phyloP scores from a whole-genome alignment of 345 rosid species.

The Toxicodendron radicans region DNA sequence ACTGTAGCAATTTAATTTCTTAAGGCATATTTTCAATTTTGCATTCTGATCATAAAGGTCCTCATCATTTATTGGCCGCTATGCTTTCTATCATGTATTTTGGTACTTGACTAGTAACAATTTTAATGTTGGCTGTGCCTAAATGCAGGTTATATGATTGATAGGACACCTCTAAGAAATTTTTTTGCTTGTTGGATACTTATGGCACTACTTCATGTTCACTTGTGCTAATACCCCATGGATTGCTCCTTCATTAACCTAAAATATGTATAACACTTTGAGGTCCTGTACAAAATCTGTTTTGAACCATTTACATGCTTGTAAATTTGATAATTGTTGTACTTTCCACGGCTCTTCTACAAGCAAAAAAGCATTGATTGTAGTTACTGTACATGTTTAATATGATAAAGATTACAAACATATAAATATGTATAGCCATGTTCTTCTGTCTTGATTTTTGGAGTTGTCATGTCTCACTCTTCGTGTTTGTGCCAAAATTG shows the following conservation, averaged over 20 bases:
- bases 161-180: background rate
- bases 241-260: background rate
- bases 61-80: background rate
- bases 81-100: too few relatives aligned
- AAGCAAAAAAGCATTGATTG: background rate
- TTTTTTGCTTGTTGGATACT: background rate
- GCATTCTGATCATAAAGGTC: background rate
- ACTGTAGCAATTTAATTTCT: background rate
- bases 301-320: background rate
- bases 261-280: background rate
- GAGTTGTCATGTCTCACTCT: background rate
- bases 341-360: background rate
- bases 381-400: background rate
- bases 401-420: background rate
- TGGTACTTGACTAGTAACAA: background rate
- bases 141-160: background rate
- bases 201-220: background rate
- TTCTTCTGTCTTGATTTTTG: background rate
- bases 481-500: background rate
- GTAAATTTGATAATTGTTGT: too few relatives aligned
- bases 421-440: background rate
- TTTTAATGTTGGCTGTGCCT: background rate
- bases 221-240: background rate
- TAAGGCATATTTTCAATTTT: background rate
- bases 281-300: background rate